These are phyloP conservation scores for Boletellus sp. DNA, from an alignment of 768 basidiomycete species.

Conservation along the genomic window DNA sequence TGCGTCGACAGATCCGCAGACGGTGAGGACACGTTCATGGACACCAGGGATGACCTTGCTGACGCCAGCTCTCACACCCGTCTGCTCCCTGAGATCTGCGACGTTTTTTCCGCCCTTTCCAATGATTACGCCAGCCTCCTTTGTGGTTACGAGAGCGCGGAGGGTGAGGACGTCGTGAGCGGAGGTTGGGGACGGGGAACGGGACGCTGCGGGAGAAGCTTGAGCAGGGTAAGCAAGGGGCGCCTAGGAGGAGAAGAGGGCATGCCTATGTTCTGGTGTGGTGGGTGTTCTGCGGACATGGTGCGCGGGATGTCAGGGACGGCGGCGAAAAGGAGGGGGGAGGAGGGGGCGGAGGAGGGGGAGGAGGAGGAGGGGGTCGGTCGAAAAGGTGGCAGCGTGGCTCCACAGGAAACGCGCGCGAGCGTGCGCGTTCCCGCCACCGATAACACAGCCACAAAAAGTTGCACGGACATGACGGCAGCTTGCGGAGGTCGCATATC, in stretches of 20 bases:
- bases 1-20: conserved; percentile 87
- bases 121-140: conserved; percentile 96
- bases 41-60: conserved; percentile 98
- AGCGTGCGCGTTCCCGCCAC: conserved; percentile 31
- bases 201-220: conserved; percentile 65
- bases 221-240: neutral
- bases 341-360: conserved; percentile 10
- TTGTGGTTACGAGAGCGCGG: conserved; percentile 92
- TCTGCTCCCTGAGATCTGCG: conserved; percentile 91
- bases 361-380: conserved; percentile 6
- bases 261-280: conserved; percentile 53
- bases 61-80: conserved; percentile 97
- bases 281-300: conserved; percentile 67
- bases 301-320: conserved; percentile 29
- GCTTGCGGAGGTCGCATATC: conserved; percentile 25
- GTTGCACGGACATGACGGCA: neutral
- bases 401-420: conserved; percentile 18
- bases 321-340: conserved; percentile 21
- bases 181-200: conserved; percentile 64
- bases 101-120: conserved; percentile 97
- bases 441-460: conserved; percentile 30
- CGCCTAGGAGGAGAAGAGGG: conserved; percentile 16
- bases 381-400: conserved; percentile 15
- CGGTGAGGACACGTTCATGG: conserved; percentile 94
- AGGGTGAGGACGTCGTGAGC: conserved; percentile 79